Conservation (phyloP, 2,329 filamentous ascomycete species). For the Penicillium sumatraense region DNA sequence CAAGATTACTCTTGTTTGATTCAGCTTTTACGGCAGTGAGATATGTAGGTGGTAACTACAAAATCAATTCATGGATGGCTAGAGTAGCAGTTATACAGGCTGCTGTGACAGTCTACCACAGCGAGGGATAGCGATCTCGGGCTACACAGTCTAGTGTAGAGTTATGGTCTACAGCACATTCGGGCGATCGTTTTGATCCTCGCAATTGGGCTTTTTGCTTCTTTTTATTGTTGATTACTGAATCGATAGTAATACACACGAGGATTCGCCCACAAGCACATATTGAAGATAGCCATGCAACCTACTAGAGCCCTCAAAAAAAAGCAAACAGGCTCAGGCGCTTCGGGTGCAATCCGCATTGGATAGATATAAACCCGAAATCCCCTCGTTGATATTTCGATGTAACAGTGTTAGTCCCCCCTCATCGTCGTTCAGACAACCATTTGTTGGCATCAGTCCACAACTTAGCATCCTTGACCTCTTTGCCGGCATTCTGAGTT, state of each 20-base stretch:
- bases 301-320: conserved; percentile 6
- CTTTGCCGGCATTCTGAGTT: conserved; percentile 58
- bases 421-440: conserved; percentile 51
- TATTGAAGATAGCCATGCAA: conserved; percentile 7
- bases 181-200: neutral
- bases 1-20: no score
- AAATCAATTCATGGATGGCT: no score
- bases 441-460: conserved; percentile 67
- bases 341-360: conserved; percentile 10
- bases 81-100: no score
- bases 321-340: conserved; percentile 9
- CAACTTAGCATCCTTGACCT: conserved; percentile 56
- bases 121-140: neutral
- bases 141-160: neutral
- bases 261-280: conserved; percentile 16
- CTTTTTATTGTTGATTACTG: conserved; percentile 21
- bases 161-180: neutral
- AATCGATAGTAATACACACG: conserved; percentile 33
- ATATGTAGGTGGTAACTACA: no score
- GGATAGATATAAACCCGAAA: conserved; percentile 17
- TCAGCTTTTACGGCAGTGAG: no score
- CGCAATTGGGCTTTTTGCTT: conserved; percentile 4
- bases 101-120: no score
- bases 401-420: conserved; percentile 3
- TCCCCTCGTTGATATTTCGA: conserved; percentile 6